Percentiles rank a stretch among this genome's conserved stretches.
Conservation (phyloP, 2,329 filamentous ascomycete species). For the Blumeriella jaapii region DNA sequence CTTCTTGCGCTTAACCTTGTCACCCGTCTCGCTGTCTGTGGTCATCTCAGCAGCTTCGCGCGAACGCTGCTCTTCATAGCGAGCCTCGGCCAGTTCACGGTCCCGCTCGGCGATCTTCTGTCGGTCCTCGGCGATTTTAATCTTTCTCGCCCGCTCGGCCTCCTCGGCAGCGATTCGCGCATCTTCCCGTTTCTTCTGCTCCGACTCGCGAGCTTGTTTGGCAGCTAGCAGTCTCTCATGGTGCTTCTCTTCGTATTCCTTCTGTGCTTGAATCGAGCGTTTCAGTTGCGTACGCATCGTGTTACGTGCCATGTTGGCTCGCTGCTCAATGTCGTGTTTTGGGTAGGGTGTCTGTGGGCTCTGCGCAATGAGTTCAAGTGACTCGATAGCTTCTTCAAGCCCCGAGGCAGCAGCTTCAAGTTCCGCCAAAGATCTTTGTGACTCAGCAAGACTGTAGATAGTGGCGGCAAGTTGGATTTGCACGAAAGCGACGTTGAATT, state of each 20-base stretch:
- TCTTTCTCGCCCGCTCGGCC: conserved; percentile 60
- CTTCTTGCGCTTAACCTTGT: conserved; percentile 70
- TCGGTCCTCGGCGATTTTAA: conserved; percentile 78
- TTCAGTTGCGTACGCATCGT: conserved; percentile 90
- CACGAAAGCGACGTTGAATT: conserved; percentile 97
- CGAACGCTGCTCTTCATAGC: conserved; percentile 57
- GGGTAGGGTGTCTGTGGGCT: conserved; percentile 72
- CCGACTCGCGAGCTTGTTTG: conserved; percentile 66
- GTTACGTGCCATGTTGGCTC: conserved; percentile 93
- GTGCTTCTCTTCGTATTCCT: conserved; percentile 87
- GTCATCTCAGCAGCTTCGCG: conserved; percentile 69
- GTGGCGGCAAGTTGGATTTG: conserved; percentile 86
- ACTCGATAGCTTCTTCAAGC: conserved; percentile 74
- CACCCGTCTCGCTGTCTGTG: conserved; percentile 70
- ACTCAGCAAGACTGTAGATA: conserved; percentile 63
- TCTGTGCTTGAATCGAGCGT: conserved; percentile 71
- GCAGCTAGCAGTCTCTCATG: conserved; percentile 77
- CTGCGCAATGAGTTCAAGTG: conserved; percentile 50
- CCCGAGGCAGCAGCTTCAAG: conserved; percentile 70
- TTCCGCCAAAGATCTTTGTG: conserved; percentile 66
- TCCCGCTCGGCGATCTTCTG: conserved; percentile 69
- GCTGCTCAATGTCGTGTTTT: conserved; percentile 79
- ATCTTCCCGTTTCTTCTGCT: conserved; percentile 68
- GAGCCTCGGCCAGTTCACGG: conserved; percentile 57
- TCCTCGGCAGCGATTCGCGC: conserved; percentile 57